Percentiles rank a stretch among this genome's conserved stretches.
Conservation (phyloP, 2,329 filamentous ascomycete species). For the Ophiocordyceps camponoti-leonardi region DNA sequence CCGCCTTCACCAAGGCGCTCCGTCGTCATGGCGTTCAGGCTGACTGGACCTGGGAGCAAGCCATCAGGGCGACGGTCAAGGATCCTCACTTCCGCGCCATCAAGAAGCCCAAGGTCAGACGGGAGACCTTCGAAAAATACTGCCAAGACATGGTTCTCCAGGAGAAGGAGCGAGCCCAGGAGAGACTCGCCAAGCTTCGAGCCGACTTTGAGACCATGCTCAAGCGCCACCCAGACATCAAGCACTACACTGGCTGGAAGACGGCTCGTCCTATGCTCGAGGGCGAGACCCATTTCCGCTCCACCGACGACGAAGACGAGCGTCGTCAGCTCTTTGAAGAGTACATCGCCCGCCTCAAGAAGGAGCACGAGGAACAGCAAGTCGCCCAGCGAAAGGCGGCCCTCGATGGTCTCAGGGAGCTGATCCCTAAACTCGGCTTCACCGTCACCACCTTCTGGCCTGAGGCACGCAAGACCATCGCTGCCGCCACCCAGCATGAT, state of each 20-base stretch:
- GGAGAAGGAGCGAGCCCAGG: constrained; percentile 88
- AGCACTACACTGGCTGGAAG: constrained; percentile 93
- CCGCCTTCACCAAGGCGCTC: constrained; percentile 81
- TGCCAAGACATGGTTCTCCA: constrained; percentile 75
- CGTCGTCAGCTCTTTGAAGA: constrained; percentile 84
- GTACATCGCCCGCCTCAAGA: constrained; percentile 74
- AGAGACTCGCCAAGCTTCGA: constrained; percentile 79
- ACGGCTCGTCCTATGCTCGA: constrained; percentile 88
- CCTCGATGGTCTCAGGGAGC: constrained; percentile 63
- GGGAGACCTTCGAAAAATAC: constrained; percentile 87
- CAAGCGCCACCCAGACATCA: constrained; percentile 90
- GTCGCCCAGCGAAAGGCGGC: constrained; percentile 57
- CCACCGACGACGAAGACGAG: constrained; percentile 74
- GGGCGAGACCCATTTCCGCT: constrained; percentile 87
- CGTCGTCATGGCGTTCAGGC: constrained; percentile 72
- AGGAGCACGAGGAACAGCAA: constrained; percentile 61
- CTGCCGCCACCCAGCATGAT: constrained; percentile 61
- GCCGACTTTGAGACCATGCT: constrained; percentile 94
- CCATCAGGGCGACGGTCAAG: constrained; percentile 69
- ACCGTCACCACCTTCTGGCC: constrained; percentile 93
- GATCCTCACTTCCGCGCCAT: constrained; percentile 88
- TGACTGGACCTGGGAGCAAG: constrained; percentile 86
- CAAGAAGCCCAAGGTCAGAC: constrained; percentile 81
- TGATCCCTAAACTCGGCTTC: constrained; percentile 65
- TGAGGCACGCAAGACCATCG: constrained; percentile 70